A percentile compares a stretch with the other conserved stretches of the same genome.
These are phyloP conservation scores for Apophysomyces sp. DNA, from an alignment of 371 early-diverging fungal genomes.

Conservation along the genomic window DNA sequence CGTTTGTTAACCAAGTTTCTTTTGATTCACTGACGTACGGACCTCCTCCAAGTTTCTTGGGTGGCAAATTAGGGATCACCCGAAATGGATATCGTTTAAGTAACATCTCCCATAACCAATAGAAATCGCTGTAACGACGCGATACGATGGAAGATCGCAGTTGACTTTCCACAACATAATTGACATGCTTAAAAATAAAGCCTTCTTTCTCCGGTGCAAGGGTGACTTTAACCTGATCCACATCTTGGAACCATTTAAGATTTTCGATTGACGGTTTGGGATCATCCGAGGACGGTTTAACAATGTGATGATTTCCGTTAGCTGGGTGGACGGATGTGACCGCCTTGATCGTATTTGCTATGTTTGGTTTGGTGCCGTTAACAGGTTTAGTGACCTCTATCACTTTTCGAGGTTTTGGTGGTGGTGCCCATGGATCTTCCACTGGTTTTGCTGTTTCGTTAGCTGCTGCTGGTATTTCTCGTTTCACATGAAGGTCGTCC, in stretches of 20 bases:
- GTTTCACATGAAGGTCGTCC: conserved; percentile 8
- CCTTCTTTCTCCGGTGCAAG: conserved; percentile 73
- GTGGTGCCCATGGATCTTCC: conserved; percentile 5
- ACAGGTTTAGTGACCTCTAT: neutral
- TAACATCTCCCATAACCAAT: conserved; percentile 43
- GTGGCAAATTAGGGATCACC: conserved; percentile 43
- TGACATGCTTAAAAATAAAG: conserved; percentile 53
- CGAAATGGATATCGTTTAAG: conserved; percentile 42
- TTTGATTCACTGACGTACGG: conserved; percentile 9
- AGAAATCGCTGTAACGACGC: conserved; percentile 50
- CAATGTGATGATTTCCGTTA: neutral
- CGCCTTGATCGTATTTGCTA: conserved; percentile 4
- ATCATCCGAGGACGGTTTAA: neutral
- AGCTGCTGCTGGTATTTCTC: conserved; percentile 1
- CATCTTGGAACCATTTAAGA: conserved; percentile 48
- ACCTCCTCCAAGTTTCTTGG: conserved; percentile 49
- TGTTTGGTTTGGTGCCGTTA: neutral
- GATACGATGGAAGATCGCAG: conserved; percentile 40
- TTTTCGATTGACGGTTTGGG: conserved; percentile 9
- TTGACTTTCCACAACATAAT: conserved; percentile 48
- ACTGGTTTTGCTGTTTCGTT: conserved; percentile 1
- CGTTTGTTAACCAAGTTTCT: neutral
- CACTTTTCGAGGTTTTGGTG: conserved; percentile 1
- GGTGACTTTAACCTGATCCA: conserved; percentile 58
- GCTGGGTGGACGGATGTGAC: neutral